Evolutionary conservation across 768 basidiomycete species (phyloP).

Genomic region (Tricholoma terreum): DNA sequence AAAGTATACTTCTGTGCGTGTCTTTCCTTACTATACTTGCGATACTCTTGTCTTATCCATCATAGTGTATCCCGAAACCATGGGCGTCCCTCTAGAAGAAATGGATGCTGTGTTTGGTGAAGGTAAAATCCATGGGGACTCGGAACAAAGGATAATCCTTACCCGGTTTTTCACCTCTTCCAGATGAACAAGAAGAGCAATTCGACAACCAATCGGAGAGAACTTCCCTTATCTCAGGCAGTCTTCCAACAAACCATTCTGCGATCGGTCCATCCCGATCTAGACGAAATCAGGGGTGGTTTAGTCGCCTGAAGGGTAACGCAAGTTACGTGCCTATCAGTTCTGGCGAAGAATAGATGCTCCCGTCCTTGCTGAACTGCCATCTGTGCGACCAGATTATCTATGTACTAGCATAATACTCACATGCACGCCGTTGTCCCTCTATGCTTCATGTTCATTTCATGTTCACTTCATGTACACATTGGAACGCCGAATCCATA

Average conservation of each 20-base stretch:
- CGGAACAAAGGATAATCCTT: neutral
- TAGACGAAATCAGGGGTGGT: slow-evolving; percentile 37
- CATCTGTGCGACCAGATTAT: neutral
- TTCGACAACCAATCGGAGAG: slow-evolving; percentile 64
- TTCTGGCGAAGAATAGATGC: slow-evolving; percentile 12
- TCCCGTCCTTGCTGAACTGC: neutral
- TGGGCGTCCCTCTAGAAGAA: slow-evolving; percentile 83
- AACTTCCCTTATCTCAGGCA: slow-evolving; percentile 48
- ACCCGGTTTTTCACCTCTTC: neutral
- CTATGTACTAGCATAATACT: neutral
- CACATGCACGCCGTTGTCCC: neutral
- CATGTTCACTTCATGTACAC: too few species aligned
- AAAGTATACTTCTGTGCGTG: slow-evolving; percentile 74
- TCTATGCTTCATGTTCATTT: too few species aligned
- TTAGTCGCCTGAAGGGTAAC: slow-evolving; percentile 45
- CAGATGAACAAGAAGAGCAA: slow-evolving; percentile 50
- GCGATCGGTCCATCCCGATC: slow-evolving; percentile 29
- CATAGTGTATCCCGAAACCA: slow-evolving; percentile 83
- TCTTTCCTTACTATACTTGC: neutral
- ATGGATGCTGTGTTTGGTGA: slow-evolving; percentile 91
- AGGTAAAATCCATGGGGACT: slow-evolving; percentile 45
- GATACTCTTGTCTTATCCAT: slow-evolving; percentile 3
- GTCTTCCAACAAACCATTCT: slow-evolving; percentile 35
- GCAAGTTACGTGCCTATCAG: slow-evolving; percentile 28
- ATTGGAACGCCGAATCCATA: too few species aligned